Evolutionary conservation across 768 basidiomycete species (phyloP), one percentile per base, ranked within the genome.

Genomic region (Rubroboletus pulcherrimus): DNA sequence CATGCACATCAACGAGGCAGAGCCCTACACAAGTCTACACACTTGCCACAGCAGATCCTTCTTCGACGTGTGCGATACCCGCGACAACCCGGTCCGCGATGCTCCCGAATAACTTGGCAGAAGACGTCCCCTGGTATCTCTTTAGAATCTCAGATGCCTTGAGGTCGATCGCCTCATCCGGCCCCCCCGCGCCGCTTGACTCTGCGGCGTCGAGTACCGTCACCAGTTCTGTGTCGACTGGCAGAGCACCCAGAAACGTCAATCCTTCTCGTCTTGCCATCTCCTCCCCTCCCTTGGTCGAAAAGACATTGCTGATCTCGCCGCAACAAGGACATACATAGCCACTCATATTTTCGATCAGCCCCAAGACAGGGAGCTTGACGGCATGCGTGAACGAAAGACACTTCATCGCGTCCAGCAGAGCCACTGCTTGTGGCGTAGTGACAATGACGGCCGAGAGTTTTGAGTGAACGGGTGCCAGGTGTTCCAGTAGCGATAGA

Each of bases 281-380:
- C 65, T 86, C 89, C 72, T 87, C 84, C 2, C 95, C 97, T 2
- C 97, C 97, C 15, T 93, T 93, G 5, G 85, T 88, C 8, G 94
- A 97, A 71, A 98, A 99, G 51, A 97, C 83, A 70, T 96, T 92
- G 76, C 86, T 92, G 62, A 98, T 77, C 71, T 98, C 95, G 15
- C 92, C 92, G 69, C 97, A 98, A 68, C 95, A 97, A 43, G 97
- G 97, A 67, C 96, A 98, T 19, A 89, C 90, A 73, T 97, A 98
- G 48, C 97, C 97, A 60, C 92, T 91, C 97, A 98, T 98, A 74
- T 98, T 99, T 70, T 98, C 97, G 63, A 99, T 86, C 48, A 99
- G 71, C 9, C 97, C 97, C 53, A 96, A 75, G 35, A 99, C 86
- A 14, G 89, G 93, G 12, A 98, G 77, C 49, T 83, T 81, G 61